Base-by-base conservation (phyloP, 2,329 filamentous ascomycete genomes). In the Aschersonia sp. region DNA sequence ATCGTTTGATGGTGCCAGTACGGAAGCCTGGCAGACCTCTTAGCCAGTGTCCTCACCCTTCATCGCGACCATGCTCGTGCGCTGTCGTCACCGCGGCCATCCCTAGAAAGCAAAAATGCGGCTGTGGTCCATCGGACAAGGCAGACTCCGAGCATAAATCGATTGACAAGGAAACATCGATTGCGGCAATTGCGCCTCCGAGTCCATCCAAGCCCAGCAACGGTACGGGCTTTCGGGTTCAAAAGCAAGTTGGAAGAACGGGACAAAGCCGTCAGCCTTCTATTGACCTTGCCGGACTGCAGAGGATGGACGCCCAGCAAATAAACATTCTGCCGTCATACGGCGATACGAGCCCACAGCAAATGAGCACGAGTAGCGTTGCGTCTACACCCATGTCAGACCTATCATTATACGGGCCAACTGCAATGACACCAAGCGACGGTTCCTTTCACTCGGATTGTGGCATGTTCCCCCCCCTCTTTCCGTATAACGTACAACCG, bases 21-120 rank as follows among this genome's bases (percentile, higher is more conserved):
- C 76, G 82, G 52, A 85, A 85, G 58, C 82, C 83, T 12, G 83
- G 83, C 20, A 73, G 83, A 45, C 83, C 82, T 6, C 64, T 86
- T 48, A 85, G 80, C 61, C 74, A 75, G 47, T 86, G 82, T 56
- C 81, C 82, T 47, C 82, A 85, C 55, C 74, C 78, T 5, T 70
- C 73, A 31, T 77, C 77, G 46, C 74, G 74, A 41, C 63, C 65
- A n/a, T 85, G 81, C 60, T 72, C 71, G 35, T 84, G 78, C 59
- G 72, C 73, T 43, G 73, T 74, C 51, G 72, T 85, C n/a, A 82
- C 80, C 12, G 78, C 77, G 35, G 78, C 78, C 5, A 77, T 82
- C 48, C 77, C 78, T 1, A 71, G 72, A 53, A 74, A 74, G 52
- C 72, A 77, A 50, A 71, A 71, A 47, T 82, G 78, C 48, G 63